These are phyloP conservation scores for Smallanthus sonchifolius DNA, from an alignment of 129 eudicot genomes.

Conservation along the genomic window DNA sequence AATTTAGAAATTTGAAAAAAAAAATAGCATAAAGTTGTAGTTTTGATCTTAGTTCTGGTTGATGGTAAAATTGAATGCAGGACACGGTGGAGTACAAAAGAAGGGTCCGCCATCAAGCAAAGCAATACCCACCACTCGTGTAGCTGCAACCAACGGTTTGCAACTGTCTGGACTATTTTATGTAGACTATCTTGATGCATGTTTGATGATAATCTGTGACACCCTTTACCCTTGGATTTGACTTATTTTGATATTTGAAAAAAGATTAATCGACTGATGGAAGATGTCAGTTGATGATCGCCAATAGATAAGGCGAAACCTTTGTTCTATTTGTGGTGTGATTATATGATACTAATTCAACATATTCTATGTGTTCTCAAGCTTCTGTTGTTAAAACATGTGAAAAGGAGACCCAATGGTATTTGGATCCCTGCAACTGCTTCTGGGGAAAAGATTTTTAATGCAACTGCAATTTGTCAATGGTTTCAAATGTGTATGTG, in stretches of 20 bases:
- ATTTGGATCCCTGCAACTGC: conserved; percentile 12
- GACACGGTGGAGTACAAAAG: conserved; percentile 72
- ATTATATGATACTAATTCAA: conserved; percentile 5
- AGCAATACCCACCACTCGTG: conserved; percentile 64
- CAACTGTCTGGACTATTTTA: conserved; percentile 14
- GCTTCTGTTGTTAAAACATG: conserved; percentile 9
- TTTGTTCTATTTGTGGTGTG: conserved; percentile 26
- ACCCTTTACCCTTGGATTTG: conserved; percentile 20
- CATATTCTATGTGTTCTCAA: conserved; percentile 1
- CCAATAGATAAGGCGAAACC: conserved; percentile 9
- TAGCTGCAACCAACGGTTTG: conserved; percentile 21
- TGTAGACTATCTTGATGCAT: conserved; percentile 18
- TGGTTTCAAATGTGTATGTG: neutral
- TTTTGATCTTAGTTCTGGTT: conserved; percentile 2
- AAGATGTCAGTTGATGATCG: conserved; percentile 30
- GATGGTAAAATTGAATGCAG: conserved; percentile 32
- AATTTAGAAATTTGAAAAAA: neutral
- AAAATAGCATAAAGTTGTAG: neutral
- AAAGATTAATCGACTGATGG: conserved; percentile 15
- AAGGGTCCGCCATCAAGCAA: conserved; percentile 73
- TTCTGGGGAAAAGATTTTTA: conserved; percentile 13
- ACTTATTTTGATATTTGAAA: conserved; percentile 22
- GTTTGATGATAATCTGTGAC: conserved; percentile 12
- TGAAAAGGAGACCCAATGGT: conserved; percentile 4
- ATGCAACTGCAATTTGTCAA: conserved; percentile 12